These are phyloP conservation scores for Phytophthora meadii DNA, from an alignment of 352 stramenopile species.

Conservation along the genomic window DNA sequence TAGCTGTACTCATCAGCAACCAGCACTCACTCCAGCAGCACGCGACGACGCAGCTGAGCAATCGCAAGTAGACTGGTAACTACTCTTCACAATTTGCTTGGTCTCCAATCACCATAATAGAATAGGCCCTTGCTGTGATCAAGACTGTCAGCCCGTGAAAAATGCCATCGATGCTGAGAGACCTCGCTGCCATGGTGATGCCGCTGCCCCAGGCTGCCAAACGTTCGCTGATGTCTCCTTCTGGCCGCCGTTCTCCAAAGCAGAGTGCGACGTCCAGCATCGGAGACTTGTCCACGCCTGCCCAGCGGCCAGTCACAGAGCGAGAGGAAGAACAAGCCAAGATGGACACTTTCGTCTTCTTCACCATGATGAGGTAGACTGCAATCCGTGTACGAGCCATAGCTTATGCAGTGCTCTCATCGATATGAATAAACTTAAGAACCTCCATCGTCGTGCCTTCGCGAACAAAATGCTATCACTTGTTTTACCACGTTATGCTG, in stretches of 20 bases:
- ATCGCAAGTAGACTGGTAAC: slow-evolving; percentile 28
- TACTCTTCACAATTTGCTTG: background rate
- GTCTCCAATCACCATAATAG: slow-evolving; percentile 47
- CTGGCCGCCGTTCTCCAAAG: slow-evolving; percentile 21
- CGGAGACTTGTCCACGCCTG: background rate
- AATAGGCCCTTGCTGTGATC: slow-evolving; percentile 42
- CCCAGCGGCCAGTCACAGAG: slow-evolving; percentile 7
- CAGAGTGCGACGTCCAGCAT: slow-evolving; percentile 14
- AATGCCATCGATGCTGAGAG: slow-evolving; percentile 52
- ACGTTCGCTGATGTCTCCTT: slow-evolving; percentile 29
- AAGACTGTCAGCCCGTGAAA: slow-evolving; percentile 10
- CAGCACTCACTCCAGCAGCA: slow-evolving; percentile 33
- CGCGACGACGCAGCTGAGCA: slow-evolving; percentile 48
- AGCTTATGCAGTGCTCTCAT: too few relatives aligned
- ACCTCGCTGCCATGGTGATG: slow-evolving; percentile 38
- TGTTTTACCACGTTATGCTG: too few relatives aligned
- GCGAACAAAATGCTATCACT: background rate
- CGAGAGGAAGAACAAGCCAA: slow-evolving; percentile 35
- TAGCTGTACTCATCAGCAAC: too few relatives aligned
- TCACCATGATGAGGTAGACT: slow-evolving; percentile 47
- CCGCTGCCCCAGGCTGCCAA: slow-evolving; percentile 25
- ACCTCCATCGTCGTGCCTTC: too few relatives aligned
- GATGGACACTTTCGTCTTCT: slow-evolving; percentile 54
- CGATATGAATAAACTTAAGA: too few relatives aligned
- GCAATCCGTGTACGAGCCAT: background rate